Base-by-base conservation (phyloP, 2,329 filamentous ascomycete genomes). In the Hypoxylon sp. region DNA sequence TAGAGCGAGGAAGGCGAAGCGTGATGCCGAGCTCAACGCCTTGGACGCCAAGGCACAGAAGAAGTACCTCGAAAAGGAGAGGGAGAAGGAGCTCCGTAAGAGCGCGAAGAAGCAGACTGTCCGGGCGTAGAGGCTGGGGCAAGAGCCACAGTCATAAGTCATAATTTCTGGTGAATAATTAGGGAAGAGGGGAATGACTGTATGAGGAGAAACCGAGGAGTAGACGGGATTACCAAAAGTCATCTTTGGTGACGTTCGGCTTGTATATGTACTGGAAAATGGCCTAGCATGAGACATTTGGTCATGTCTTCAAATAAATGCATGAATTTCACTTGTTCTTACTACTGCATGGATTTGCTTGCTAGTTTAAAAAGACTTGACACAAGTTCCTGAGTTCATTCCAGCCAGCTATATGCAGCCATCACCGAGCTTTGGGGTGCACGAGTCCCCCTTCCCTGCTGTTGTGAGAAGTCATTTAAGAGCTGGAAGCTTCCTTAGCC, bases 1-100 rank as follows among this genome's bases (percentile, higher is more conserved):
- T 78, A 89, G 88, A 81, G 84, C 91, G 79, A 94, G 91, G 82
- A 97, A 98, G 84, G 90, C 92, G 76, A 97, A 98, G 87, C 89
- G 94, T 59, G 95, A 98, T 76, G 90, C 91, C 73, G 90, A 94
- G 78, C 86, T 96, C 71, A 92, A 90, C 76, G 86, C 87, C 11
- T 86, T 95, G 76, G 91, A 91, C 75, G 92, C 93, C 61, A 94
- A 94, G 81, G 91, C 92, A 67, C 93, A 95, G 85, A 92, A 93
- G 85, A 94, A 93, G 83, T 95, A 90, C 79, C 86, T 95, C 62
- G 92, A 94, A 74, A 92, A 90, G 81, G 92, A 95, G 85, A 88
- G 86, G 74, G 91, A 94, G 78, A 93, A 91, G 86, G 91, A 92
- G 81, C 66, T 86, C 76, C 86, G 86, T 75, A 86, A 84, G 80